Conservation (phyloP, 225 moss, liverwort and hornwort species). For the Pleurozium schreberi region DNA sequence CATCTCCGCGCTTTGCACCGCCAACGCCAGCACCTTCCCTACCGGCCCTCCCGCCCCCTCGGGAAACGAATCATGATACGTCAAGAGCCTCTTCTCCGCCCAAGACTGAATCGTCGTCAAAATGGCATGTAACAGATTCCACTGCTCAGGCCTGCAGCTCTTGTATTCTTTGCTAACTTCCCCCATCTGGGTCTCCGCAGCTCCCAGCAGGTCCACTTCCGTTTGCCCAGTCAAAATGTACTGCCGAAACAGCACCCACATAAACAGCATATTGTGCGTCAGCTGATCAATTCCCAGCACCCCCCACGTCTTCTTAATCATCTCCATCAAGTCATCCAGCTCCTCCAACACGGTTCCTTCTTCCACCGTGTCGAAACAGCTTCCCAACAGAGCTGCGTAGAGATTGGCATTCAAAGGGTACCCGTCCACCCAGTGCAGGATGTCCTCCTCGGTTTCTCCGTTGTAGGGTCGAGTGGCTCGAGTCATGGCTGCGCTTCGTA, state of each 20-base stretch:
- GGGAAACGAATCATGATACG: slow-evolving; percentile 70
- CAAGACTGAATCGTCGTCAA: slow-evolving; percentile 53
- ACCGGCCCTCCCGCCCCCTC: slow-evolving; percentile 33
- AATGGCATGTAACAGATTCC: slow-evolving; percentile 39
- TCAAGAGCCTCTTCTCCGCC: slow-evolving; percentile 63
- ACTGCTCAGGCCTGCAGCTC: slow-evolving; percentile 31
- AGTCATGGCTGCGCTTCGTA: slow-evolving; percentile 67
- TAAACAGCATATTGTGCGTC: slow-evolving; percentile 64
- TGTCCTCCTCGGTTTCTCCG: slow-evolving; percentile 40
- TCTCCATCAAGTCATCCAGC: slow-evolving; percentile 66
- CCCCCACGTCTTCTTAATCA: slow-evolving; percentile 75
- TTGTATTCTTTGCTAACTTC: slow-evolving; percentile 42
- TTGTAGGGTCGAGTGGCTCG: slow-evolving; percentile 53
- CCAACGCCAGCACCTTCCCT: slow-evolving; percentile 40
- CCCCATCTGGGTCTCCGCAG: slow-evolving; percentile 57
- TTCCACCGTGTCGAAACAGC: slow-evolving; percentile 61
- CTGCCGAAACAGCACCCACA: slow-evolving; percentile 87
- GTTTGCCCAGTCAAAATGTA: slow-evolving; percentile 55
- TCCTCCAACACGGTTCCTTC: slow-evolving; percentile 62
- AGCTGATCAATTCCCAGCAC: slow-evolving; percentile 61
- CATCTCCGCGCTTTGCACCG: slow-evolving; percentile 44
- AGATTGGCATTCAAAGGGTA: slow-evolving; percentile 71
- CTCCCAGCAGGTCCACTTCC: slow-evolving; percentile 51
- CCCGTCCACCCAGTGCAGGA: slow-evolving; percentile 88
- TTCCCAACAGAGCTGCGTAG: slow-evolving; percentile 44